These are phyloP conservation scores for Suillus plorans DNA, from an alignment of 768 basidiomycete genomes.

Conservation along the genomic window DNA sequence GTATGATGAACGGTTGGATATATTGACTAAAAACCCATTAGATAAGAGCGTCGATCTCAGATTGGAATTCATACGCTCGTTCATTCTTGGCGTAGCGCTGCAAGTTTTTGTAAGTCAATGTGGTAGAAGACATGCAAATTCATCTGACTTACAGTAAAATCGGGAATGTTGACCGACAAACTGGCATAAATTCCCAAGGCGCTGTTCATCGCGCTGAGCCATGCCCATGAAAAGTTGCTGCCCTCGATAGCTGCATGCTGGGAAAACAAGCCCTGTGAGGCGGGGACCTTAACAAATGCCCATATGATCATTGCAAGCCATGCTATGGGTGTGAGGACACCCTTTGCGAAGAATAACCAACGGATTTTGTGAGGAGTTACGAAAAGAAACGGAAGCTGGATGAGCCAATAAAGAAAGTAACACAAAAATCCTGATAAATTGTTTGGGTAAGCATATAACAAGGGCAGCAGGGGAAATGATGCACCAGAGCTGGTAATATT, in stretches of 20 bases:
- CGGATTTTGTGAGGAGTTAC: conserved; percentile 77
- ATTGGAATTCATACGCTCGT: conserved; percentile 45
- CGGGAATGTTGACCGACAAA: conserved; percentile 78
- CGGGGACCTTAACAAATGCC: conserved; percentile 68
- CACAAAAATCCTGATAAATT: conserved; percentile 57
- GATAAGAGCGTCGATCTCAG: not conserved
- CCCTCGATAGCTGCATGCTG: conserved; percentile 55
- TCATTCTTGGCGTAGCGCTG: conserved; percentile 75
- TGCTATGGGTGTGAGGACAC: conserved; percentile 59
- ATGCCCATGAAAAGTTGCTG: conserved; percentile 64
- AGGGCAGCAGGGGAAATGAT: conserved; percentile 12
- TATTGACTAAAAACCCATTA: conserved; percentile 50
- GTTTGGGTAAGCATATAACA: not conserved
- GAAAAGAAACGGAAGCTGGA: conserved; percentile 75
- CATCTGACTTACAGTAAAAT: conserved; percentile 57
- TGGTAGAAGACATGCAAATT: not conserved
- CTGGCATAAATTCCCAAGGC: conserved; percentile 75
- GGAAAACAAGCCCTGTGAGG: conserved; percentile 56
- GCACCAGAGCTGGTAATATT: conserved; percentile 64
- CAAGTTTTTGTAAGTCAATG: conserved; percentile 6
- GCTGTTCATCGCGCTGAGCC: conserved; percentile 76
- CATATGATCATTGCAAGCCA: conserved; percentile 77
- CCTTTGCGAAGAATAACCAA: conserved; percentile 74
- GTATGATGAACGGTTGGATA: conserved; percentile 74
- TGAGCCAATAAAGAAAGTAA: conserved; percentile 75